Evolutionary conservation across 805 yeast species (phyloP), one percentile per base, ranked within the genome.

Genomic region (Ogataea allantospora): DNA sequence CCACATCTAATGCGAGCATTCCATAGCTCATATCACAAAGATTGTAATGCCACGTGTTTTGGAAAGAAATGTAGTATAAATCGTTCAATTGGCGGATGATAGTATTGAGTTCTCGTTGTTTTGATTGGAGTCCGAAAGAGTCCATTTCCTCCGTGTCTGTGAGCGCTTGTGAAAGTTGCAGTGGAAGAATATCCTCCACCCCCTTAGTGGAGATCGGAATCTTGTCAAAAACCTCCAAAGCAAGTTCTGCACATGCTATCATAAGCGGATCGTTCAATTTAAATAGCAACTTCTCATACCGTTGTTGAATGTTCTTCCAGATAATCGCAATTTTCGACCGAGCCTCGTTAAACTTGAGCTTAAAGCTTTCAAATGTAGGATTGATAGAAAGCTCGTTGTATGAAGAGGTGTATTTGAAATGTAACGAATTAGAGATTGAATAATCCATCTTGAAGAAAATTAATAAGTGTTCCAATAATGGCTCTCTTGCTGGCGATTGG

Each of bases 21-120:
- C 83, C 88, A 47, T 67, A 62, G 16, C 66, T 58, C 19, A 69
- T 70, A 54, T 83, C 91, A 50, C 88, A 76, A 30, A 84, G 63
- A 50, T 82, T 82, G 57, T 79, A 80, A 57, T 84, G 87, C 95
- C 95, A 84, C 40, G 80, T 68, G 51, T 80, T 79, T 53, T 79
- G 80, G 59, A 79, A 83, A 1, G 88, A 77, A 11, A 74, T 67
- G 54, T 78, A 76, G 48, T 79, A 77, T 26, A 72, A 62, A 51
- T 82, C 87, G 55, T 79, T 80, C 39, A 77, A 68, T 41, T 66
- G 67, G 54, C 73, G 64, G 16, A 71, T 64, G 30, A 60, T 63
- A 20, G 69, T 67, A 47, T 67, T 70, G 29, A 61, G 52, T 38
- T 63, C 71, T 36, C 66, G 53, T 30, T 65, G 64, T 19, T 62